phyloP scores from a whole-genome alignment of 306 rosid species.

The Inga oerstediana region DNA sequence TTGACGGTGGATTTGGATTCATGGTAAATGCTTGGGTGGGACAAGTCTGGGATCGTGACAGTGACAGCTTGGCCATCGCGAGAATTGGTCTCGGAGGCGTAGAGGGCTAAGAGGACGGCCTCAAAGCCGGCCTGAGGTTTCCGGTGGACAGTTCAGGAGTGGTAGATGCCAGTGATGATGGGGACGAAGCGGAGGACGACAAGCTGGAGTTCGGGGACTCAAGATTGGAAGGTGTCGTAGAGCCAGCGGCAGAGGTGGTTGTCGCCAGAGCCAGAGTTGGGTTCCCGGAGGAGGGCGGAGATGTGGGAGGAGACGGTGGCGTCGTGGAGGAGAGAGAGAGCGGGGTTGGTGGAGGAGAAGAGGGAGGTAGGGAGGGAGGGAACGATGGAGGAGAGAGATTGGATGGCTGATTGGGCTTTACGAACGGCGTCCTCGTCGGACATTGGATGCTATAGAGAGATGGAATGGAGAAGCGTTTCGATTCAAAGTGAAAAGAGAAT shows the following conservation, averaged over 20 bases:
- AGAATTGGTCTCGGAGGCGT: conserved; percentile 65
- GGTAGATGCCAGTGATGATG: conserved; percentile 60
- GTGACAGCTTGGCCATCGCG: conserved; percentile 60
- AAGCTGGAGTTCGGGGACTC: conserved; percentile 58
- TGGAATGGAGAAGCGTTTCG: not conserved
- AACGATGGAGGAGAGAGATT: conserved; percentile 59
- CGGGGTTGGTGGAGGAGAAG: conserved; percentile 29
- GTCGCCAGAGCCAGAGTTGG: conserved; percentile 72
- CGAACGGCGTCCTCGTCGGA: conserved; percentile 25
- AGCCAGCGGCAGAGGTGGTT: conserved; percentile 88
- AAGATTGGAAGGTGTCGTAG: conserved; percentile 81
- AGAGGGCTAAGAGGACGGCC: conserved; percentile 72
- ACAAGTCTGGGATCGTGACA: conserved; percentile 59
- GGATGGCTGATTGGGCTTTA: conserved; percentile 42
- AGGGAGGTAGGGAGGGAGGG: conserved; percentile 39
- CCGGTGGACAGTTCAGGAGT: conserved; percentile 52
- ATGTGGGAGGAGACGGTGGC: conserved; percentile 42
- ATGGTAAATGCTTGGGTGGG: conserved; percentile 65
- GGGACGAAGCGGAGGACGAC: conserved; percentile 77
- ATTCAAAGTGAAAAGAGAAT: not conserved
- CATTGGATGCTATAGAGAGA: not conserved
- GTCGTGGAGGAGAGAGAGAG: conserved; percentile 47
- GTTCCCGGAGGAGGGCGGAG: conserved; percentile 61
- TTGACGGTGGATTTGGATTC: conserved; percentile 35
- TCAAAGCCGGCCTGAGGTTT: conserved; percentile 79